Conservation (phyloP, 257 asterid species). For the Marsdenia floribunda region DNA sequence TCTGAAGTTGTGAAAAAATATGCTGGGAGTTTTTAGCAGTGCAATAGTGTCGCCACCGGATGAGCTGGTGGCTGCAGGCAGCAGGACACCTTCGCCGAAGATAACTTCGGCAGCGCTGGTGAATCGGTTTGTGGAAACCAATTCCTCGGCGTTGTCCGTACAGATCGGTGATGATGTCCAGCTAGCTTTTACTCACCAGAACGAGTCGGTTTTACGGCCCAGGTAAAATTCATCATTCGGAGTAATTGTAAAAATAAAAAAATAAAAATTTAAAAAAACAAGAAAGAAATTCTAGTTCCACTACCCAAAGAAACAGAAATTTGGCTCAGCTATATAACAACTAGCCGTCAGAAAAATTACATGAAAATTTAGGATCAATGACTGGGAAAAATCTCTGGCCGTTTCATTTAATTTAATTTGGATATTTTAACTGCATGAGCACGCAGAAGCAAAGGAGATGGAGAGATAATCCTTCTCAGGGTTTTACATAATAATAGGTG, state of each 20-base stretch:
- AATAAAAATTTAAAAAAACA: too few species aligned
- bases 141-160: slow-evolving; percentile 67
- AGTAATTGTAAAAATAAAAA: not conserved
- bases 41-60: slow-evolving; percentile 85
- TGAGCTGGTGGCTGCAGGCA: slow-evolving; percentile 96
- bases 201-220: slow-evolving; percentile 63
- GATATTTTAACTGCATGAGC: not conserved
- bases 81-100: slow-evolving; percentile 98
- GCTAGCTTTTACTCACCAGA: slow-evolving; percentile 68
- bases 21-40: slow-evolving; percentile 92
- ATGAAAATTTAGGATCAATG: not conserved
- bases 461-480: not conserved
- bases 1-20: slow-evolving; percentile 17
- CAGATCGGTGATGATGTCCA: slow-evolving; percentile 81
- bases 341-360: not conserved
- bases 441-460: not conserved
- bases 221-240: slow-evolving; percentile 38
- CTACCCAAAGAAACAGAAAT: not conserved
- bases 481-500: not conserved
- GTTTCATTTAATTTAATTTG: not conserved
- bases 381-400: not conserved
- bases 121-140: slow-evolving; percentile 60
- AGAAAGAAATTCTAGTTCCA: not conserved
- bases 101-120: slow-evolving; percentile 72
- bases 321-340: slow-evolving; percentile 2